Conservation (phyloP, 306 rosid genomes). For the Begonia loranthoides region DNA sequence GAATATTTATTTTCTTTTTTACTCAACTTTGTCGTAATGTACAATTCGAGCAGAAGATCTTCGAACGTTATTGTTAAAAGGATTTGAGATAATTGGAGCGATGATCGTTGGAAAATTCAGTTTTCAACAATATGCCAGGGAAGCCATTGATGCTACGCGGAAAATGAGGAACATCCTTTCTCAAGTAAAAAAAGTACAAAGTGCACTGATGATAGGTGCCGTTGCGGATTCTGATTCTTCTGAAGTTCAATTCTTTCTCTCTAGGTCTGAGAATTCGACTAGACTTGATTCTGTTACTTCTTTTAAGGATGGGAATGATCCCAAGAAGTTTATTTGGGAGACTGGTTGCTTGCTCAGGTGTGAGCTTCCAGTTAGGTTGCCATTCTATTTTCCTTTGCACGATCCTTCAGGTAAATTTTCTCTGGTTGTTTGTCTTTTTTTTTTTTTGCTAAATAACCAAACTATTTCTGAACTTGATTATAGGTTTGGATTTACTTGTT, state of each 20-base stretch:
- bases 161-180: conserved; percentile 30
- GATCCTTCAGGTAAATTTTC: conserved; percentile 38
- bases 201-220: conserved; percentile 40
- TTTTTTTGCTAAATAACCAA: too few relatives aligned
- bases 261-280: conserved; percentile 17
- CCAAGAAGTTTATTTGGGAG: conserved; percentile 70
- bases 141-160: conserved; percentile 34
- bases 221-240: conserved; percentile 27
- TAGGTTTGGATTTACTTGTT: too few relatives aligned
- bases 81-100: conserved; percentile 65
- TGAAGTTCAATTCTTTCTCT: conserved; percentile 33
- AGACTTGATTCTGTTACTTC: conserved; percentile 24
- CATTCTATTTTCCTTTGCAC: conserved; percentile 42
- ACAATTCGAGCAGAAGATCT: conserved; percentile 39
- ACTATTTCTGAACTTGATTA: too few relatives aligned
- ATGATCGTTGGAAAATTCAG: conserved; percentile 26
- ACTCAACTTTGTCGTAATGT: too few relatives aligned
- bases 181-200: conserved; percentile 15
- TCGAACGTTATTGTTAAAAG: conserved; percentile 45
- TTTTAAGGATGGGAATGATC: conserved; percentile 26
- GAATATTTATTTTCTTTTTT: too few relatives aligned
- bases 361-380: conserved; percentile 61
- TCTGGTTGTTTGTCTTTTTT: background rate
- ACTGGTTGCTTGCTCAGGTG: conserved; percentile 67
- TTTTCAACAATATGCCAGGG: conserved; percentile 18